Base-by-base conservation (phyloP, 495 filamentous ascomycete species). In the Terfezia claveryi region DNA sequence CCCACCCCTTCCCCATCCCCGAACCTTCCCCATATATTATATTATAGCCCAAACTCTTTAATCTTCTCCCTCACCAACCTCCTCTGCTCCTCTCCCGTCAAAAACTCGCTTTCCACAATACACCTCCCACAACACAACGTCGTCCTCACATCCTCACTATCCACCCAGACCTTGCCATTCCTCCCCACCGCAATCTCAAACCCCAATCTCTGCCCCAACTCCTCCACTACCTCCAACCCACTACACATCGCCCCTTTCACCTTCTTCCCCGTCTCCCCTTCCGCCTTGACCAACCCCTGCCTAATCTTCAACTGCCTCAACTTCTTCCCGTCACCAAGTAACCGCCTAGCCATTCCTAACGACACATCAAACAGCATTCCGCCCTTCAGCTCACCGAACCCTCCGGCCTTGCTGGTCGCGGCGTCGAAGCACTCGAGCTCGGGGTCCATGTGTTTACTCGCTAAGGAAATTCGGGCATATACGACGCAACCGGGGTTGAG, bases 141-240 rank as follows among this genome's bases (percentile, higher is more conserved):
- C 57, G 72, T 76, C 66, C 71, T 75, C 27, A 81, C 67, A 50
- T 73, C 80, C 12, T 79, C 82, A 51, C 80, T 77, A 59, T 85
- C 77, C 16, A 96, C 81, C 91, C 91, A 95, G 38, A 95, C 76
- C 70, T 77, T 82, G 20, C 91, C 91, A 67, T 98, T 98, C 65
- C 88, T 79, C 23, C 92, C 92, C 27, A 94, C 85, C 4, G 91
- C 91, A 56, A 91, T 80, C 72, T 98, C 91, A 68, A 95, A 98
- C 52, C 76, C 75, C 49, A 89, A 71, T 51, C 80, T 72, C 61
- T 75, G 79, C 14, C 80, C 88, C n/a, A 96, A 68, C 61, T 87
- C 83, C 56, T 93, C 85, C 52, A 96, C 66, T 17, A 96, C 76
- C 32, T 89, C 73, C 4, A 85, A 74, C 37, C 75, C 79, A 52